Base-by-base conservation (phyloP, 1,284 basidiomycete species). In the Apiotrichum veenhuisii region DNA sequence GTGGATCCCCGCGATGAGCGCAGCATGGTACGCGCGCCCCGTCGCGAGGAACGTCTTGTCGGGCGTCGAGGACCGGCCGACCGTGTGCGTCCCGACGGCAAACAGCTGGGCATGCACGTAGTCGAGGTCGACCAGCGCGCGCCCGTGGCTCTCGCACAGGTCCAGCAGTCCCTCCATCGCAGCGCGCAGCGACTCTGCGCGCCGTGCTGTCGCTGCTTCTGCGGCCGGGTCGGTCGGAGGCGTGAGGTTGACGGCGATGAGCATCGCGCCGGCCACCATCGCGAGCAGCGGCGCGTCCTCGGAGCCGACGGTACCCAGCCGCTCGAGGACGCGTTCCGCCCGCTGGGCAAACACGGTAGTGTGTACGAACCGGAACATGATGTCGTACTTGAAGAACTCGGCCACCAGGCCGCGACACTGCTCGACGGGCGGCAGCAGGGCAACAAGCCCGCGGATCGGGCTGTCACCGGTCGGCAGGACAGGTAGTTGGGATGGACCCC, bases 341-440 rank as follows among this genome's bases (percentile, higher is more conserved):
- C 47, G 53, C 23, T 46, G 38, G 25, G 12, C 37, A 22, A 54
- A 54, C 30, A 33, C 43, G 18, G 53, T 38, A 3, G 14, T 18
- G 53, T 54, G 53, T 2, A 54, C 53, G 5, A 49, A 15, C 5
- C 53, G 53, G 33, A 54, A 54, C 53, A 54, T 48, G 33, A 54
- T 37, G 41, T 54, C 53, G 15, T 49, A 54, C 38, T 11, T 36
- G 22, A 43, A 38, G 33, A 54, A 54, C 11, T 26, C 27, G 11
- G 22, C 9, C 9, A 54, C 26, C 2, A 54, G 46, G 18, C 40
- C 17, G 1, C 46, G 46, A 33, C 53, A 54, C 33, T 49, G 40
- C 18, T 54, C 53, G 7, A 17, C 33, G 18, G 53, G 30, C 0
- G 53, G 53, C n/a, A 54, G 36, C 27, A 42, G 27, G 11, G 46